Percentiles rank a stretch among this genome's conserved stretches.
These are phyloP conservation scores for Beauveria pseudobassiana DNA, from an alignment of 2,329 filamentous ascomycete genomes.

Conservation along the genomic window DNA sequence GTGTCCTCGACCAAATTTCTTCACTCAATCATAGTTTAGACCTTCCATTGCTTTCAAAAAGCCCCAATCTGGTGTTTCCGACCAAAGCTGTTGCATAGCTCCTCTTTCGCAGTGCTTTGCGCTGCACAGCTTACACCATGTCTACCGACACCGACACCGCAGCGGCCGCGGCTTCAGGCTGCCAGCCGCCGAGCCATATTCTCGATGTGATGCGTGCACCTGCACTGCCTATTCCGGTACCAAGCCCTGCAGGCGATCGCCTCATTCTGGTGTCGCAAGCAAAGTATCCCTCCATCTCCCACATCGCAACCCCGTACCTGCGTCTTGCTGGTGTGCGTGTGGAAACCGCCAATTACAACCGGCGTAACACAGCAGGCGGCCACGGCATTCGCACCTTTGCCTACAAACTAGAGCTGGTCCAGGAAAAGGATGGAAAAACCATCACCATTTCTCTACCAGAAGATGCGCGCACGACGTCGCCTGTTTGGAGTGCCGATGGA, in stretches of 20 bases:
- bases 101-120: background rate
- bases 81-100: background rate
- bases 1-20: conserved; percentile 1
- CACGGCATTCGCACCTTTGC: conserved; percentile 7
- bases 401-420: conserved; percentile 3
- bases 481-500: conserved; percentile 4
- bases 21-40: background rate
- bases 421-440: background rate
- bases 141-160: conserved; percentile 1
- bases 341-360: conserved; percentile 2
- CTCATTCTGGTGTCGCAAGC: background rate
- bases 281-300: conserved; percentile 5
- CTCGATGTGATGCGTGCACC: conserved; percentile 8
- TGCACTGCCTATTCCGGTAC: background rate
- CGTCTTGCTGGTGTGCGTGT: conserved; percentile 5
- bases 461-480: background rate
- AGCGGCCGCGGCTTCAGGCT: background rate
- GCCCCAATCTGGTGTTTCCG: background rate
- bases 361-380: background rate
- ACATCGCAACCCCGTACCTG: background rate
- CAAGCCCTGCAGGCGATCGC: background rate
- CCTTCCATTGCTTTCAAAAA: background rate
- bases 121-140: conserved; percentile 2
- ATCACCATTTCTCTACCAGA: background rate
- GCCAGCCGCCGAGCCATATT: conserved; percentile 2